Percentiles rank a stretch among this genome's conserved stretches.
Evolutionary conservation across 2,329 filamentous ascomycete species (phyloP).

Genomic region (Capronia americana): DNA sequence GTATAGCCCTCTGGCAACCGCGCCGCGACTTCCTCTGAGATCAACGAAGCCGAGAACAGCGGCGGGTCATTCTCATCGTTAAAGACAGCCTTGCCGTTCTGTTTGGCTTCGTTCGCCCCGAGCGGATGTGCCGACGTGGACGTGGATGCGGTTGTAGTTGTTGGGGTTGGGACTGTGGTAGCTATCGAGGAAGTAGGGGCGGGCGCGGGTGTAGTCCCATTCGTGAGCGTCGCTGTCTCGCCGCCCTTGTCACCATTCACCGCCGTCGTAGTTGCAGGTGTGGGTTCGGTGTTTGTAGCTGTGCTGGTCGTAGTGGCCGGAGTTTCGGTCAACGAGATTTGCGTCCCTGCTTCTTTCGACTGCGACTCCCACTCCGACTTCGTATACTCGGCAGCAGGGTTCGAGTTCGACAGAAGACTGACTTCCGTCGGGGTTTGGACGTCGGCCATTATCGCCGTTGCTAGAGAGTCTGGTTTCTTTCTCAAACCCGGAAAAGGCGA

Average conservation of each 20-base stretch:
- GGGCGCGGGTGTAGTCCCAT: slow-evolving; percentile 9
- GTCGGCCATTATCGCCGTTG: slow-evolving; percentile 30
- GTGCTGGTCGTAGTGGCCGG: slow-evolving; percentile 12
- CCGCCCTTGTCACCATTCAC: slow-evolving; percentile 14
- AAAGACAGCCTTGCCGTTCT: slow-evolving; percentile 5
- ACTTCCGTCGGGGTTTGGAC: slow-evolving; percentile 34
- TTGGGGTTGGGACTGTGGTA: slow-evolving; percentile 2
- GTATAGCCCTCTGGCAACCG: slow-evolving; percentile 80
- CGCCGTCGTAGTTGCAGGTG: slow-evolving; percentile 5
- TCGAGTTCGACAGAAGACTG: slow-evolving; percentile 27
- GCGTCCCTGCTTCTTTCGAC: slow-evolving; percentile 25
- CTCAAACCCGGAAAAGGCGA: neutral
- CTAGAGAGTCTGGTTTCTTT: neutral
- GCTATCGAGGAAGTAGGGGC: slow-evolving; percentile 8
- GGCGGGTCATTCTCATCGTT: slow-evolving; percentile 54
- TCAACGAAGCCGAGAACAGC: slow-evolving; percentile 78
- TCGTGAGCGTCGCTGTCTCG: slow-evolving; percentile 13
- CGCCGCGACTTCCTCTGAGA: slow-evolving; percentile 75
- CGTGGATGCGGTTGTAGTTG: slow-evolving; percentile 5
- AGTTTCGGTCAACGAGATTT: slow-evolving; percentile 7
- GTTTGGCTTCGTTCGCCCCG: neutral
- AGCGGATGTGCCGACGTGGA: neutral
- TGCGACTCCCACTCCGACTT: neutral
- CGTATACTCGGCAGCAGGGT: slow-evolving; percentile 10
- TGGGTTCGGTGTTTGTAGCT: slow-evolving; percentile 14